These are phyloP conservation scores for Cucumis melo DNA, from an alignment of 306 rosid genomes.

Conservation along the genomic window DNA sequence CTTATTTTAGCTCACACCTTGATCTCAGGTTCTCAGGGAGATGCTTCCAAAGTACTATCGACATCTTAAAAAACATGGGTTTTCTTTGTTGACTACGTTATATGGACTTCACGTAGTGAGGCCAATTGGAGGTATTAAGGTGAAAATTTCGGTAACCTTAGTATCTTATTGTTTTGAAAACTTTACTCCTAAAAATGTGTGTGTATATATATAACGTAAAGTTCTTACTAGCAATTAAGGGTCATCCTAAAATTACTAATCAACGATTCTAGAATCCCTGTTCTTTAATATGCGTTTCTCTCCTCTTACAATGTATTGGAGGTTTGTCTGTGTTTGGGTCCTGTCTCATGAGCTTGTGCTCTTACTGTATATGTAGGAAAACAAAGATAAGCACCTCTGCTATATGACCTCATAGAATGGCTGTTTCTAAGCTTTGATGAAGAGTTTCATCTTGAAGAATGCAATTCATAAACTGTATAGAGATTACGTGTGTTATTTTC, in stretches of 20 bases:
- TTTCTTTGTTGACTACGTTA: conserved; percentile 19
- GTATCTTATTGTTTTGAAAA: background rate
- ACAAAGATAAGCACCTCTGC: background rate
- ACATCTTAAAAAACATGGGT: conserved; percentile 17
- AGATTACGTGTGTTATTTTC: background rate
- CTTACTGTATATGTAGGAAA: background rate
- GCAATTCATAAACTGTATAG: background rate
- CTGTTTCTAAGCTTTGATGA: background rate
- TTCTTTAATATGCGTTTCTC: background rate
- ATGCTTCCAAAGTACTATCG: conserved; percentile 32
- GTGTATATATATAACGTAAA: background rate
- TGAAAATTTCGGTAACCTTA: conserved; percentile 5
- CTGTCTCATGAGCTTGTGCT: background rate
- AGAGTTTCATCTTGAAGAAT: background rate
- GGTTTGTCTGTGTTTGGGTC: background rate
- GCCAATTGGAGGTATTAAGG: conserved; percentile 33
- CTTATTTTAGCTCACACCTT: background rate
- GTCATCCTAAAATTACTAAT: too few relatives aligned
- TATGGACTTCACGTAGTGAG: conserved; percentile 32
- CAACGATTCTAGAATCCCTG: too few relatives aligned
- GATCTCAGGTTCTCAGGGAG: conserved; percentile 18
- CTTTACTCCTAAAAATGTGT: background rate
- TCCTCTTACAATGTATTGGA: background rate
- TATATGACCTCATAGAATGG: background rate
- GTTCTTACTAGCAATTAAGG: too few relatives aligned